These are phyloP conservation scores for Colletotrichum sp. DNA, from an alignment of 2,329 filamentous ascomycete species.

Conservation along the genomic window DNA sequence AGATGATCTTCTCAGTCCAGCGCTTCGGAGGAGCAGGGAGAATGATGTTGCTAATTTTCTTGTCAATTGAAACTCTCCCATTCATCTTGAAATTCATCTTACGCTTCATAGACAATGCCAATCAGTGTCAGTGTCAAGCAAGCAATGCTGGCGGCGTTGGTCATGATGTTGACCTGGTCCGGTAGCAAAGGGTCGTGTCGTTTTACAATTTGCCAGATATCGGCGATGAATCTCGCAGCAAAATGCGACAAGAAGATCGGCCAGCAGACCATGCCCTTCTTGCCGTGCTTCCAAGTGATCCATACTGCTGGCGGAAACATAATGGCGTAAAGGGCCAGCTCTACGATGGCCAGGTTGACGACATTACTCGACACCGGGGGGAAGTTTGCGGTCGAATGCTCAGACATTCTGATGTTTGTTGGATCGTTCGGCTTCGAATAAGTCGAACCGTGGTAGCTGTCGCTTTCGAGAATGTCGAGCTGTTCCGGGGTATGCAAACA, in stretches of 20 bases:
- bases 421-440: not conserved
- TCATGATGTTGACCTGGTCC: slow-evolving; percentile 29
- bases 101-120: slow-evolving; percentile 33
- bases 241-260: slow-evolving; percentile 30
- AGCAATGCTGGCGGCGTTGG: slow-evolving; percentile 30
- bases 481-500: not conserved
- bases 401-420: not conserved
- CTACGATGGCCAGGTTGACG: slow-evolving; percentile 23
- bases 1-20: slow-evolving; percentile 25
- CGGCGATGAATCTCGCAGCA: slow-evolving; percentile 25
- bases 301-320: slow-evolving; percentile 23
- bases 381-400: not conserved
- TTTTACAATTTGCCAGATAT: slow-evolving; percentile 28
- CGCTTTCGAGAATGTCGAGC: not conserved
- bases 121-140: slow-evolving; percentile 29
- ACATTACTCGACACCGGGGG: slow-evolving; percentile 8
- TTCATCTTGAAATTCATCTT: not conserved
- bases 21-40: slow-evolving; percentile 21
- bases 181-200: slow-evolving; percentile 23
- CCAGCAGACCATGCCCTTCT: slow-evolving; percentile 33
- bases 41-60: slow-evolving; percentile 22
- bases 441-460: not conserved
- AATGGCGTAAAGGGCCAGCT: slow-evolving; percentile 25
- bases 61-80: not conserved
- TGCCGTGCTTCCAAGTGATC: slow-evolving; percentile 32